Evolutionary conservation across 768 basidiomycete species (phyloP).

Genomic region (Omphalotus guepiniiformis): DNA sequence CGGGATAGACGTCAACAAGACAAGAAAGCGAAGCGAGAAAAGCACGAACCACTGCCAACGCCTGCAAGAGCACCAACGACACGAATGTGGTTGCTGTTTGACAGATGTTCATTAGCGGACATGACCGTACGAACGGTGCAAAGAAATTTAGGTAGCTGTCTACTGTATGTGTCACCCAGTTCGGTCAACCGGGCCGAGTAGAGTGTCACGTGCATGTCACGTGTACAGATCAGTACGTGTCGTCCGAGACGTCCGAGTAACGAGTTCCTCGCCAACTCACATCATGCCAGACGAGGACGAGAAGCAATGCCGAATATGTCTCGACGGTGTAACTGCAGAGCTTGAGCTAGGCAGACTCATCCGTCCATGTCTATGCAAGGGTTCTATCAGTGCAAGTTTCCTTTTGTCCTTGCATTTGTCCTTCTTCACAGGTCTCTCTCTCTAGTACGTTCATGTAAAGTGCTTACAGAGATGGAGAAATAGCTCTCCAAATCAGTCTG

Average conservation of each 20-base stretch:
- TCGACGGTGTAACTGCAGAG: constrained; percentile 63
- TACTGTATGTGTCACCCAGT: too few species aligned
- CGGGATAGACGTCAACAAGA: neutral
- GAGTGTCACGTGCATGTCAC: too few species aligned
- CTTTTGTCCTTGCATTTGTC: neutral
- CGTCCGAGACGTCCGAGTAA: too few species aligned
- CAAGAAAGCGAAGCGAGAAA: neutral
- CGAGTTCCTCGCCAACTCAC: constrained; percentile 1
- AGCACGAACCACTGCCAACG: constrained; percentile 53
- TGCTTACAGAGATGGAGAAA: constrained; percentile 77
- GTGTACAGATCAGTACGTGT: too few species aligned
- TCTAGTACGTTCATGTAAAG: constrained; percentile 70
- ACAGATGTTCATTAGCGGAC: neutral
- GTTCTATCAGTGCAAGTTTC: constrained; percentile 63
- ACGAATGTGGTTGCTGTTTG: constrained; percentile 33
- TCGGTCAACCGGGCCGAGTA: too few species aligned
- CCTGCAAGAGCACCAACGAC: constrained; percentile 56
- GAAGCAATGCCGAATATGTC: constrained; percentile 82
- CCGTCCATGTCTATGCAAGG: constrained; percentile 75
- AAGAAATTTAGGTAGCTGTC: neutral
- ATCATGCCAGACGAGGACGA: constrained; percentile 28
- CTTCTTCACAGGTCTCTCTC: constrained; percentile 7
- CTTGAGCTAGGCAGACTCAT: constrained; percentile 69
- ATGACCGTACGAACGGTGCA: neutral
- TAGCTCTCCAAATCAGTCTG: constrained; percentile 51